These are phyloP conservation scores for Voacanga thouarsii DNA, from an alignment of 257 asterid genomes.

Conservation along the genomic window DNA sequence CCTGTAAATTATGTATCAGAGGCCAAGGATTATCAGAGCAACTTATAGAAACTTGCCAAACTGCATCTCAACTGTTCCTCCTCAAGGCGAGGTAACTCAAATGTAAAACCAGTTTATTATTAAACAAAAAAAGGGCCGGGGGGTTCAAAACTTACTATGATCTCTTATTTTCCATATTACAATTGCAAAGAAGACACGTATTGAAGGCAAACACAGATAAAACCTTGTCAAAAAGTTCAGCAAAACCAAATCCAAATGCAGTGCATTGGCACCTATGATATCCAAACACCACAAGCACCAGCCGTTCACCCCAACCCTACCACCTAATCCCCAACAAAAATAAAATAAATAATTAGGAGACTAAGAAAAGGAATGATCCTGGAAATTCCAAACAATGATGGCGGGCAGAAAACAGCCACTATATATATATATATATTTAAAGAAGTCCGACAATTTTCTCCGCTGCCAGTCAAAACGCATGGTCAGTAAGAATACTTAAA, in stretches of 20 bases:
- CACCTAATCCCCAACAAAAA: background rate
- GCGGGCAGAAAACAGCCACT: background rate
- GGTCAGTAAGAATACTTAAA: background rate
- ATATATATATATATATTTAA: too few relatives aligned
- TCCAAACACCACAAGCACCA: background rate
- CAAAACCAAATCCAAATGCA: background rate
- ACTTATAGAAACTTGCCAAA: background rate
- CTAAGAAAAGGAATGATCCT: background rate
- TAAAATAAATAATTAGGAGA: background rate
- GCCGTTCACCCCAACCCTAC: background rate
- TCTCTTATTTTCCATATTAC: background rate
- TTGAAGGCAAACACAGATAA: background rate
- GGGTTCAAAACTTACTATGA: background rate
- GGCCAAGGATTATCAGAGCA: background rate
- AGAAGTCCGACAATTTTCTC: background rate
- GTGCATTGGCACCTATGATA: background rate
- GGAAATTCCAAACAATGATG: background rate
- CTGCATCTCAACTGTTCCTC: background rate
- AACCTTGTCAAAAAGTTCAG: background rate
- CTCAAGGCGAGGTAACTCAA: background rate
- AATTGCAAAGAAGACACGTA: background rate
- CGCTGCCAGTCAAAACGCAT: background rate
- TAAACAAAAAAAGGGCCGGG: background rate
- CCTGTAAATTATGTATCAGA: background rate
- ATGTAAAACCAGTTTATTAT: background rate